These are phyloP conservation scores for Zygoascus biomembranicola DNA, from an alignment of 805 yeast genomes.

Conservation along the genomic window DNA sequence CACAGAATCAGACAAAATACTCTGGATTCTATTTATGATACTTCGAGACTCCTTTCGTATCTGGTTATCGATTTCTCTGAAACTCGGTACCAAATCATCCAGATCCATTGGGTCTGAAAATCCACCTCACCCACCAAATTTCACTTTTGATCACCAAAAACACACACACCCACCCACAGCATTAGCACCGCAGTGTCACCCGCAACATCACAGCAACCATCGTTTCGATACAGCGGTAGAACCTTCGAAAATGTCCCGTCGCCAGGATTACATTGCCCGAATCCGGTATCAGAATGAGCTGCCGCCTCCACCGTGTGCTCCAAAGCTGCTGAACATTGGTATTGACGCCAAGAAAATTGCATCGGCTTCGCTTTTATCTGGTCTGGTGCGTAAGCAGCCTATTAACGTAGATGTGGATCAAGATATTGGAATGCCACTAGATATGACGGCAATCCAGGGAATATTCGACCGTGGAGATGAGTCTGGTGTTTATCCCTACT, in stretches of 20 bases:
- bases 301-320: constrained; percentile 92
- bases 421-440: constrained; percentile 68
- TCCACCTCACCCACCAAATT: background rate
- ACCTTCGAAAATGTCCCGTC: constrained; percentile 13
- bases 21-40: constrained; percentile 53
- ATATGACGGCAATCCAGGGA: constrained; percentile 57
- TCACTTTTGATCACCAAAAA: background rate
- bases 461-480: constrained; percentile 56
- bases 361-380: constrained; percentile 50
- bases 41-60: constrained; percentile 45
- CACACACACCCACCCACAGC: background rate
- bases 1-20: constrained; percentile 56
- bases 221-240: background rate
- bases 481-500: constrained; percentile 31
- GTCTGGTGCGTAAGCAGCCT: constrained; percentile 69
- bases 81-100: background rate
- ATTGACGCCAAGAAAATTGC: constrained; percentile 38
- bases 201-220: background rate
- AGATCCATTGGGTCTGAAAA: background rate
- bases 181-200: background rate
- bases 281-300: constrained; percentile 76
- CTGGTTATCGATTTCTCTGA: constrained; percentile 26
- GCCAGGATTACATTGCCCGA: constrained; percentile 49
- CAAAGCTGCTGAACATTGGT: constrained; percentile 61
- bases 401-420: constrained; percentile 43